Evolutionary conservation across 495 filamentous ascomycete genomes (phyloP).

Genomic region (Tuber indicum): DNA sequence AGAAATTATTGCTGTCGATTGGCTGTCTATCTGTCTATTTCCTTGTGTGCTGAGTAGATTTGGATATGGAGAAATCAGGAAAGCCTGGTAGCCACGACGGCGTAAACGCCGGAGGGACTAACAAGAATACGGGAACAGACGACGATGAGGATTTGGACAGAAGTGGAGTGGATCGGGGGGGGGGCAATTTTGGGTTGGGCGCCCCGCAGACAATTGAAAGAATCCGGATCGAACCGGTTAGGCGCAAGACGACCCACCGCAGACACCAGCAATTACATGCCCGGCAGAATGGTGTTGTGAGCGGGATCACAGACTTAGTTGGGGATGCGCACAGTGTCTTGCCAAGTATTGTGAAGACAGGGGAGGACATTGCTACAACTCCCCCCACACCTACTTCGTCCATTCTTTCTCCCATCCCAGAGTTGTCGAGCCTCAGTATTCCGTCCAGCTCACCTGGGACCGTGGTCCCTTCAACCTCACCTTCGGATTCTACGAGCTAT

Average conservation of each 20-base stretch:
- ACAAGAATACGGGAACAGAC: slow-evolving; percentile 28
- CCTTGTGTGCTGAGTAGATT: slow-evolving; percentile 22
- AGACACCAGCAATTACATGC: slow-evolving; percentile 29
- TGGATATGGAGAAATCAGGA: slow-evolving; percentile 30
- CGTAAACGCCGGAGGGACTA: slow-evolving; percentile 18
- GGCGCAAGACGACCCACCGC: slow-evolving; percentile 21
- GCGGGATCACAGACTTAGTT: slow-evolving; percentile 12
- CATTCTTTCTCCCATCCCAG: background rate
- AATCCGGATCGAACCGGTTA: slow-evolving; percentile 23
- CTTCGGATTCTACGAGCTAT: slow-evolving; percentile 18
- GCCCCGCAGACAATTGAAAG: slow-evolving; percentile 18
- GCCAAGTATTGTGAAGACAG: slow-evolving; percentile 6
- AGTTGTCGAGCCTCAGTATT: slow-evolving; percentile 7
- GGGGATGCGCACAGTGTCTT: slow-evolving; percentile 11
- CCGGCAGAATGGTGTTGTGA: slow-evolving; percentile 19
- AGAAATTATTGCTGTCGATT: slow-evolving; percentile 15
- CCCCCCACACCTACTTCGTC: slow-evolving; percentile 3
- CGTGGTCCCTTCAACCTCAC: slow-evolving; percentile 19
- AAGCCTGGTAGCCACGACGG: slow-evolving; percentile 27
- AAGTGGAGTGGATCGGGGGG: slow-evolving; percentile 21
- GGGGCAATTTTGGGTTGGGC: slow-evolving; percentile 18
- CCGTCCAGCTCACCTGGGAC: slow-evolving; percentile 4
- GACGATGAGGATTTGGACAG: slow-evolving; percentile 37
- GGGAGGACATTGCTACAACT: slow-evolving; percentile 14
- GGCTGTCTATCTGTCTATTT: slow-evolving; percentile 29